These are phyloP conservation scores for Verruconis gallopava DNA, from an alignment of 2,329 filamentous ascomycete species.

Conservation along the genomic window DNA sequence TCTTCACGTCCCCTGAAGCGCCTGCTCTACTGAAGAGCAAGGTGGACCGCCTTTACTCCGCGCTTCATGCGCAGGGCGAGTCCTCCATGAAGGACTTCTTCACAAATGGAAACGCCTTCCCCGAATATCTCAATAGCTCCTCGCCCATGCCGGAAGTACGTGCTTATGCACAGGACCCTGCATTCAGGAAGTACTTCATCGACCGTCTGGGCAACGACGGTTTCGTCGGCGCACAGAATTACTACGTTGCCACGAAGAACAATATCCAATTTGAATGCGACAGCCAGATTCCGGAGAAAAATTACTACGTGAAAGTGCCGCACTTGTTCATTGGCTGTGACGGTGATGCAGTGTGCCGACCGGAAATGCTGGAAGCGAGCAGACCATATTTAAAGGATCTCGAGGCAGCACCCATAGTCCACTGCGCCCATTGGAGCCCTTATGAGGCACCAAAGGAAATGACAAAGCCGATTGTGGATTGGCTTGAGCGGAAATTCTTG, in stretches of 20 bases:
- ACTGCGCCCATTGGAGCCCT: constrained; percentile 22
- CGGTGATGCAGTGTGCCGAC: constrained; percentile 22
- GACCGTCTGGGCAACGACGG: constrained; percentile 21
- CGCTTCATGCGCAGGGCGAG: constrained; percentile 22
- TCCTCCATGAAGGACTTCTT: constrained; percentile 24
- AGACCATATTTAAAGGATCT: constrained; percentile 21
- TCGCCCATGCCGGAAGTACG: constrained; percentile 18
- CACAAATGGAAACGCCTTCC: constrained; percentile 16
- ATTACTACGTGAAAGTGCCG: constrained; percentile 22
- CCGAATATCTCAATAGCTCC: constrained; percentile 13
- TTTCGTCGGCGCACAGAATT: constrained; percentile 24
- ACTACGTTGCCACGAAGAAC: constrained; percentile 21
- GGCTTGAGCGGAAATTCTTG: constrained; percentile 1
- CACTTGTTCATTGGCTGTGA: constrained; percentile 23
- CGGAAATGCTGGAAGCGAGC: constrained; percentile 18
- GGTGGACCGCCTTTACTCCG: constrained; percentile 26
- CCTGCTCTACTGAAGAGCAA: constrained; percentile 25
- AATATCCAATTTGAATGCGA: constrained; percentile 19
- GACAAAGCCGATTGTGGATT: not conserved
- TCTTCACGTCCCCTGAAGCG: constrained; percentile 30
- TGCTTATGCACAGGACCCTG: constrained; percentile 21
- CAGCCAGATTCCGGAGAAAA: constrained; percentile 15
- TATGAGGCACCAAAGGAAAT: constrained; percentile 5
- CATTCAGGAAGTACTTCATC: constrained; percentile 23
- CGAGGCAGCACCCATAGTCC: constrained; percentile 20